phyloP scores from a whole-genome alignment of 1,139 yeast genomes.

The Wickerhamomyces sp. region DNA sequence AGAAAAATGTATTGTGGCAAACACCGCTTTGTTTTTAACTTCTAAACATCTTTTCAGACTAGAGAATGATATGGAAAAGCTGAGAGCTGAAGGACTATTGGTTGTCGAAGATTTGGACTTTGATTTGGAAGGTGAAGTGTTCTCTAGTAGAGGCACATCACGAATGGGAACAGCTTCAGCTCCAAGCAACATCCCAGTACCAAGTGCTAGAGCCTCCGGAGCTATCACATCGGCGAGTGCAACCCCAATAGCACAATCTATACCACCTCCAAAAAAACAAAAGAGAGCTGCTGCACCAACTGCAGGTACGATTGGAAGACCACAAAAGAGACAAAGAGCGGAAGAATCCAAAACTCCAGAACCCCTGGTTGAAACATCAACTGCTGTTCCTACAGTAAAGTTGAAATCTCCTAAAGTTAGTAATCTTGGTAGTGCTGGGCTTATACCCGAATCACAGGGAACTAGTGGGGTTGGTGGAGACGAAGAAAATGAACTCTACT shows the following conservation, averaged over 20 bases:
- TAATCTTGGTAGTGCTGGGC: neutral
- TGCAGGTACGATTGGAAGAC: conserved; percentile 7
- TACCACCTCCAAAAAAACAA: conserved; percentile 10
- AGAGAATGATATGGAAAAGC: conserved; percentile 68
- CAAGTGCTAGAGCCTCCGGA: neutral
- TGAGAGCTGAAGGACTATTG: conserved; percentile 76
- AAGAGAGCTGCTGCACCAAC: conserved; percentile 13
- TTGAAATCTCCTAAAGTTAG: neutral
- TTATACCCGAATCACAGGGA: conserved; percentile 1
- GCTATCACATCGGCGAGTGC: neutral
- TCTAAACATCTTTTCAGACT: conserved; percentile 69
- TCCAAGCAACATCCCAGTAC: conserved; percentile 1
- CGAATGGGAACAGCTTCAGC: conserved; percentile 17
- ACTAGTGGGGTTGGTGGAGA: conserved; percentile 5
- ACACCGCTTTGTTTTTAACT: conserved; percentile 74
- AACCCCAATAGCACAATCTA: conserved; percentile 3
- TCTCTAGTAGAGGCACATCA: conserved; percentile 20
- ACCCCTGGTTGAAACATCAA: conserved; percentile 1
- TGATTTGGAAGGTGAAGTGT: conserved; percentile 26
- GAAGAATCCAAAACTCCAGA: conserved; percentile 20
- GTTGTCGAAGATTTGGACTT: conserved; percentile 41
- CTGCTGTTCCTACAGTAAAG: conserved; percentile 1
- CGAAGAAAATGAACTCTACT: conserved; percentile 61
- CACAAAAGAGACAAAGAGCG: conserved; percentile 18
- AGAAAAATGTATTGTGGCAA: conserved; percentile 75